These are phyloP conservation scores for Trichoderma sp. DNA, from an alignment of 2,329 filamentous ascomycete species.

Conservation along the genomic window DNA sequence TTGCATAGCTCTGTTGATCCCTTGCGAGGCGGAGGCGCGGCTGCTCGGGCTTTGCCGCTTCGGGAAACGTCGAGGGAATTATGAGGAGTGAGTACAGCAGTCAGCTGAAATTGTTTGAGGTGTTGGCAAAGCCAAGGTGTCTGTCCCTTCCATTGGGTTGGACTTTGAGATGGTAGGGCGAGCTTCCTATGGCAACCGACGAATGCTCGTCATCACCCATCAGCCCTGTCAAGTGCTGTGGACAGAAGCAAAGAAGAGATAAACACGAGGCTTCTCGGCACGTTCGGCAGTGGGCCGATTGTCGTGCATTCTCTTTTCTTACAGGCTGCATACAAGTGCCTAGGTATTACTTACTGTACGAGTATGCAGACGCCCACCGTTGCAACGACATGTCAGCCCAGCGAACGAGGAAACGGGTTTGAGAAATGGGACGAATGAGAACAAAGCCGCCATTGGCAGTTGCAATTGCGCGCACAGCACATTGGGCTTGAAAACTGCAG, in stretches of 20 bases:
- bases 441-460: constrained; percentile 6
- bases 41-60: constrained; percentile 23
- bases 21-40: constrained; percentile 14
- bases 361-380: background rate
- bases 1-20: constrained; percentile 13
- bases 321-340: background rate
- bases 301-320: background rate
- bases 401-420: background rate
- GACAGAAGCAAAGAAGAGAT: background rate
- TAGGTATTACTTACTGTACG: too few species aligned
- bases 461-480: background rate
- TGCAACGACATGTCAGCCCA: background rate
- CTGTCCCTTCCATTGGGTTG: background rate
- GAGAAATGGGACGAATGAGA: background rate
- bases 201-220: constrained; percentile 14
- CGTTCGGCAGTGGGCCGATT: background rate
- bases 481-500: background rate
- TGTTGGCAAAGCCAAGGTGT: constrained; percentile 2
- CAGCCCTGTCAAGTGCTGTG: constrained; percentile 11
- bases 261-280: constrained; percentile 7
- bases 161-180: background rate
- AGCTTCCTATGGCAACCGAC: constrained; percentile 17
- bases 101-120: constrained; percentile 23
- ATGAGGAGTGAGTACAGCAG: background rate
- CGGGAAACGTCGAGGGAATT: constrained; percentile 22